Percentiles rank a stretch among this genome's conserved stretches.
Conservation (phyloP, 2,329 filamentous ascomycete genomes). For the Corynespora cassiicola region DNA sequence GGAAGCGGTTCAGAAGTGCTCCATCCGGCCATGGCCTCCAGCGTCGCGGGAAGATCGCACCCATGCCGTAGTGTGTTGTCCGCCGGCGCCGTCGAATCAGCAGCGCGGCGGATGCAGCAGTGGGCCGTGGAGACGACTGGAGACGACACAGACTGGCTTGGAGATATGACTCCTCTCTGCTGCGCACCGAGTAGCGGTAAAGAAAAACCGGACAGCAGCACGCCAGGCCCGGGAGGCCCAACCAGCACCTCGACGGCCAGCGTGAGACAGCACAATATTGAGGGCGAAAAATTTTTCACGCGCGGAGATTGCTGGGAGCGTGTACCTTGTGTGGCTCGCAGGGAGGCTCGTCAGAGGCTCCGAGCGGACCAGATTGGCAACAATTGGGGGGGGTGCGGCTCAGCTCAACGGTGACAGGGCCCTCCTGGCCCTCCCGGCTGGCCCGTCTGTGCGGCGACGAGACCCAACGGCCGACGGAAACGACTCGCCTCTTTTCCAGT, state of each 20-base stretch:
- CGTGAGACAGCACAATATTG: constrained; percentile 41
- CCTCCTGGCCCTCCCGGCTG: constrained; percentile 31
- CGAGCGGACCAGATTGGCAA: constrained; percentile 30
- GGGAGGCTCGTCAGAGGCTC: constrained; percentile 29
- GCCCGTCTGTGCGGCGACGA: constrained; percentile 17
- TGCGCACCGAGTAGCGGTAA: constrained; percentile 51
- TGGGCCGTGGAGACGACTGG: constrained; percentile 26
- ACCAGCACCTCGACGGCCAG: constrained; percentile 27
- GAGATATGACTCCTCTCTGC: too few species aligned
- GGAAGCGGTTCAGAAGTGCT: constrained; percentile 34
- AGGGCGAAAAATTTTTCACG: constrained; percentile 38
- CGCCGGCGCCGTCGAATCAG: constrained; percentile 39
- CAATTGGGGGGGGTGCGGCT: constrained; percentile 43
- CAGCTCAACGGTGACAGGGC: constrained; percentile 35
- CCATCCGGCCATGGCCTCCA: constrained; percentile 28
- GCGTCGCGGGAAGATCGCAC: constrained; percentile 34
- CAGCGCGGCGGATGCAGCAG: constrained; percentile 30
- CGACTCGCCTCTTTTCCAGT: constrained; percentile 27
- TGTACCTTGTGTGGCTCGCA: constrained; percentile 27
- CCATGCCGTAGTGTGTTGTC: constrained; percentile 43
- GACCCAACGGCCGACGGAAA: constrained; percentile 34
- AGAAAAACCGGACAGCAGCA: constrained; percentile 28
- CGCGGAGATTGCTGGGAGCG: constrained; percentile 40
- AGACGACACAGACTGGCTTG: constrained; percentile 11
- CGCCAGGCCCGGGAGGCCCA: too few species aligned